These are phyloP conservation scores for Neofusicoccum sp. DNA, from an alignment of 2,329 filamentous ascomycete species.

Conservation along the genomic window DNA sequence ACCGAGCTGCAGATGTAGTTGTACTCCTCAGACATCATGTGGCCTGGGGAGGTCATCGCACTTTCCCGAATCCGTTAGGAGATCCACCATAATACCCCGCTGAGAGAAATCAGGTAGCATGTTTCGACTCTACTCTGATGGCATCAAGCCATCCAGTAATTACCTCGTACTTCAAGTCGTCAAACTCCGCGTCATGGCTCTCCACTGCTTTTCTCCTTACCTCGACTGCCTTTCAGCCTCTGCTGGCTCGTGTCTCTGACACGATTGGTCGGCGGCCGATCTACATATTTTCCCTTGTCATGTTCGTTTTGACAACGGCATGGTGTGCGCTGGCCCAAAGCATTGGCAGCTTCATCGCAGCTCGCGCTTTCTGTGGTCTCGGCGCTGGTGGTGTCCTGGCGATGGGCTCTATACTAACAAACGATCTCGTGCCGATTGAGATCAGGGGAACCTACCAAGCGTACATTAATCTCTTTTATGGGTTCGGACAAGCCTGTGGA, in stretches of 20 bases:
- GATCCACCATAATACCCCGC: neutral
- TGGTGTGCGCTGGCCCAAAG: slow-evolving; percentile 68
- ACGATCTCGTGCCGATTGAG: slow-evolving; percentile 72
- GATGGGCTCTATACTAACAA: slow-evolving; percentile 68
- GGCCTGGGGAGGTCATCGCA: neutral
- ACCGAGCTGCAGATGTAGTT: neutral
- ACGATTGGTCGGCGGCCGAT: slow-evolving; percentile 66
- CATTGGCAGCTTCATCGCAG: slow-evolving; percentile 69
- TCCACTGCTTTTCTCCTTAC: slow-evolving; percentile 77
- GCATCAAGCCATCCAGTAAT: slow-evolving; percentile 78
- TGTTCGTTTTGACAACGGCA: slow-evolving; percentile 64
- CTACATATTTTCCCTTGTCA: slow-evolving; percentile 61
- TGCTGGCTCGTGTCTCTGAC: slow-evolving; percentile 73
- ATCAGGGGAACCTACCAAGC: slow-evolving; percentile 71
- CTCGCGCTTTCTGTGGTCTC: slow-evolving; percentile 68
- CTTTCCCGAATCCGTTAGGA: too few relatives aligned
- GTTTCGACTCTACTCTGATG: slow-evolving; percentile 78
- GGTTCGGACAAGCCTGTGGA: slow-evolving; percentile 52
- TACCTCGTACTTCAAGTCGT: slow-evolving; percentile 74
- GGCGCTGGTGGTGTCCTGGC: slow-evolving; percentile 71
- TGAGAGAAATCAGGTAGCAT: slow-evolving; percentile 30
- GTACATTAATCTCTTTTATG: slow-evolving; percentile 65
- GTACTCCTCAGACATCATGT: neutral
- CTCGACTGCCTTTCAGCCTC: slow-evolving; percentile 71
- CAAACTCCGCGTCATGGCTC: slow-evolving; percentile 78